A percentile compares a stretch with the other conserved stretches of the same genome.
Conservation (phyloP, 352 stramenopile genomes). For the Globisporangium alternatum region DNA sequence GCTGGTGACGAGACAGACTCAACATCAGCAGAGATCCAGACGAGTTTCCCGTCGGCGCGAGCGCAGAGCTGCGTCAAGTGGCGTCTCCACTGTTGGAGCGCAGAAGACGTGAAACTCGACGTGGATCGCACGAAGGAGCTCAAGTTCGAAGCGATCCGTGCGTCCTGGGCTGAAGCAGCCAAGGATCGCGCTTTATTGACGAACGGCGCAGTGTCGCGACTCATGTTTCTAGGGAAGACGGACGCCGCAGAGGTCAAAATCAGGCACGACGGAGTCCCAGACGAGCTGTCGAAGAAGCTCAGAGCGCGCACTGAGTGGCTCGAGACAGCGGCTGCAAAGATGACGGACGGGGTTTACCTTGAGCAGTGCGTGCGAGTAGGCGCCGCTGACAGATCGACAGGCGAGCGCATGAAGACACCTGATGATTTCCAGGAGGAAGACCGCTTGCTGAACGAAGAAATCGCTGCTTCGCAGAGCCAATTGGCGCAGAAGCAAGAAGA, state of each 20-base stretch:
- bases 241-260: constrained; percentile 40
- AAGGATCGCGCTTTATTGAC: constrained; percentile 42
- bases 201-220: constrained; percentile 45
- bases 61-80: constrained; percentile 22
- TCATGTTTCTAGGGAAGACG: constrained; percentile 43
- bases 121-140: constrained; percentile 55
- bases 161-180: constrained; percentile 46
- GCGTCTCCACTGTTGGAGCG: constrained; percentile 57
- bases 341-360: constrained; percentile 10
- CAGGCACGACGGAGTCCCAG: constrained; percentile 35
- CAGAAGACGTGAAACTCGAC: constrained; percentile 58
- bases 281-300: constrained; percentile 43
- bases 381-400: neutral
- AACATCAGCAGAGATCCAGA: neutral
- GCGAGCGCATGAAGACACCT: constrained; percentile 16
- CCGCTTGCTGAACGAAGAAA: constrained; percentile 28
- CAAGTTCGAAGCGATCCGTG: constrained; percentile 46
- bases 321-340: constrained; percentile 18
- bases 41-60: constrained; percentile 6
- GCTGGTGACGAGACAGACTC: neutral
- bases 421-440: constrained; percentile 31
- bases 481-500: constrained; percentile 27
- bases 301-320: constrained; percentile 44
- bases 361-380: neutral
- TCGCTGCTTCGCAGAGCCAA: constrained; percentile 23